Conservation (phyloP, 345 rosid species). For the Geranium rotundifolium region DNA sequence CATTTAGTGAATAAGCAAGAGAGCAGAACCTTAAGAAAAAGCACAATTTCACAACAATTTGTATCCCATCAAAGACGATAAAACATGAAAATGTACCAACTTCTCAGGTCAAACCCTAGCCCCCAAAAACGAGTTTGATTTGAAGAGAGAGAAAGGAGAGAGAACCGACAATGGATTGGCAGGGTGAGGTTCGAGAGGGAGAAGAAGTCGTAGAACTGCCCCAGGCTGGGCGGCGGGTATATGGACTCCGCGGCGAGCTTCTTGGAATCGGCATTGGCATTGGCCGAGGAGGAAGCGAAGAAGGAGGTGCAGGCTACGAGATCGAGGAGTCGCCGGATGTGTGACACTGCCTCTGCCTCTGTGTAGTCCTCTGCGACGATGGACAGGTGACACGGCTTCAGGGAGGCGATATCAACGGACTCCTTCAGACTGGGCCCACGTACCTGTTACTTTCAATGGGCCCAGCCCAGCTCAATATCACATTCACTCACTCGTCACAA, state of each 20-base stretch:
- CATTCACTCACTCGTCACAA: no score
- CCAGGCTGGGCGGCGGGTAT: constrained; percentile 75
- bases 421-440: constrained; percentile 77
- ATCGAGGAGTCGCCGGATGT: constrained; percentile 81
- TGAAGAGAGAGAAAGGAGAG: not conserved
- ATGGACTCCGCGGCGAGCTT: constrained; percentile 37
- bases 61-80: no score
- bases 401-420: constrained; percentile 61
- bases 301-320: constrained; percentile 77
- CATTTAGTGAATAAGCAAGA: no score
- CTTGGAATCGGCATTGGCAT: constrained; percentile 29
- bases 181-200: constrained; percentile 74
- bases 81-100: no score
- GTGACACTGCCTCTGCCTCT: constrained; percentile 57
- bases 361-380: constrained; percentile 72
- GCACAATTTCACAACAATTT: no score
- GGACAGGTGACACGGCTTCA: constrained; percentile 84
- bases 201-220: constrained; percentile 86
- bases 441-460: constrained; percentile 26
- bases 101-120: no score
- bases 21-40: no score
- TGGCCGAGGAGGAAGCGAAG: constrained; percentile 37
- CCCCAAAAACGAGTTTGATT: no score
- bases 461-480: no score
- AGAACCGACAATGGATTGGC: constrained; percentile 63